Evolutionary conservation across 148 eudicot genomes (phyloP), one percentile per base, ranked within the genome.

Genomic region (Spergularia bocconei): DNA sequence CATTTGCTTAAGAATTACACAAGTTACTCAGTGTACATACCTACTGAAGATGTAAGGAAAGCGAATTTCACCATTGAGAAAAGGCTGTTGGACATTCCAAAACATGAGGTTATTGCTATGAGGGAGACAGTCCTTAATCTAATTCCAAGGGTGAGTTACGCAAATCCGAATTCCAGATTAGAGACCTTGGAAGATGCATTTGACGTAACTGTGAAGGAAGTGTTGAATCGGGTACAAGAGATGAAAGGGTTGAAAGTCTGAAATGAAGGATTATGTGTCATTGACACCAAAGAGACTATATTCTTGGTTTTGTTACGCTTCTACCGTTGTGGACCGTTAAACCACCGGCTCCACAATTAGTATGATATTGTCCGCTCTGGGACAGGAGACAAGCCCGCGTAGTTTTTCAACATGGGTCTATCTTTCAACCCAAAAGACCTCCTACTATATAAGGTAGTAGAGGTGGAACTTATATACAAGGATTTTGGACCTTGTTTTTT

Each of bases 141-240:
- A 23, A 65, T 65, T 41, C 69, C 69, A 4, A 65, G 47, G 12
- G 52, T 65, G 52, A n/a, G 6, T 65, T 65, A 65, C 38, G 69
- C 69, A 15, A 39, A 41, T 39, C 69, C 69, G 39, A n/a, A 41
- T n/a, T 16, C 48, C 8, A 17, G 41, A 39, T 65, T 65, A 65
- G 69, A 65, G 50, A 65, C 21, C 19, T 39, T 38, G 47, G 69
- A 65, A 65, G 69, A 65, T 65, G 69, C 69, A 41, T 65, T 65
- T 11, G 69, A 65, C 19, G 69, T 65, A 50, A 38, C 69, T 0
- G 11, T 65, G 7, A 65, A 65, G 39, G 13, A 41, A 41, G 69
- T 65, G 15, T 65, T 65, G 23, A 38, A 65, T 17, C 62, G 23
- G 21, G 19, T 58, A 58, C 6, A 58, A 16, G 62, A 58, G 62